Conservation (phyloP, 2,329 filamentous ascomycete genomes). For the Pyrenochaeta sp. region DNA sequence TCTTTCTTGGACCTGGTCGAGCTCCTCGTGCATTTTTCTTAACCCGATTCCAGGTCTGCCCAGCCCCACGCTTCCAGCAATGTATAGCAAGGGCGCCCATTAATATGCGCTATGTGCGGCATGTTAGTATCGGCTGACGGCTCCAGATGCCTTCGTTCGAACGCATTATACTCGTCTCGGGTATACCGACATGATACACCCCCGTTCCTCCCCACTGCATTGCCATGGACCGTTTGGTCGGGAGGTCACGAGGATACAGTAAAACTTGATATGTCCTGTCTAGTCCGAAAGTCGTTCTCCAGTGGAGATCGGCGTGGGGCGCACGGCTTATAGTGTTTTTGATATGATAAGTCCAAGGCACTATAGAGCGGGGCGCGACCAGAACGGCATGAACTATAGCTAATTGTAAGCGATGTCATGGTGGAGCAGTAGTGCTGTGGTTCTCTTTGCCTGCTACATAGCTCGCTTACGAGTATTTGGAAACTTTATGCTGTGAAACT, state of each 20-base stretch:
- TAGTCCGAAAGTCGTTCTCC: neutral
- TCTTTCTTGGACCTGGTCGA: neutral
- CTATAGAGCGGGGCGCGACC: slow-evolving; percentile 1
- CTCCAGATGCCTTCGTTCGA: neutral
- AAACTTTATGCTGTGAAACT: slow-evolving; percentile 14
- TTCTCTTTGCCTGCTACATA: neutral
- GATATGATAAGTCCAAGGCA: neutral
- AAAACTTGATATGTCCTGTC: neutral
- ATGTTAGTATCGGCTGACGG: neutral
- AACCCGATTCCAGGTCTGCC: too few relatives aligned
- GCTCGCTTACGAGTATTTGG: slow-evolving; percentile 1
- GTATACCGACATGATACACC: neutral
- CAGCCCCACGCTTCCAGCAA: neutral
- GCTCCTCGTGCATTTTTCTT: too few relatives aligned
- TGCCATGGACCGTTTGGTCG: too few relatives aligned
- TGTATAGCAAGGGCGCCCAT: neutral
- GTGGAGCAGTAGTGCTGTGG: neutral
- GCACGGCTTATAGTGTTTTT: neutral
- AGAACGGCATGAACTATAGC: neutral
- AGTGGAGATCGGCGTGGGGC: neutral
- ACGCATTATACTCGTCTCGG: neutral
- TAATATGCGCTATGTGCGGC: slow-evolving; percentile 1
- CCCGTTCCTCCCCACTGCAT: too few relatives aligned
- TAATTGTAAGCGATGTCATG: neutral
- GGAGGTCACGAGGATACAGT: neutral